Evolutionary conservation across 345 rosid genomes (phyloP).

Genomic region (Hibiscus mutabilis): DNA sequence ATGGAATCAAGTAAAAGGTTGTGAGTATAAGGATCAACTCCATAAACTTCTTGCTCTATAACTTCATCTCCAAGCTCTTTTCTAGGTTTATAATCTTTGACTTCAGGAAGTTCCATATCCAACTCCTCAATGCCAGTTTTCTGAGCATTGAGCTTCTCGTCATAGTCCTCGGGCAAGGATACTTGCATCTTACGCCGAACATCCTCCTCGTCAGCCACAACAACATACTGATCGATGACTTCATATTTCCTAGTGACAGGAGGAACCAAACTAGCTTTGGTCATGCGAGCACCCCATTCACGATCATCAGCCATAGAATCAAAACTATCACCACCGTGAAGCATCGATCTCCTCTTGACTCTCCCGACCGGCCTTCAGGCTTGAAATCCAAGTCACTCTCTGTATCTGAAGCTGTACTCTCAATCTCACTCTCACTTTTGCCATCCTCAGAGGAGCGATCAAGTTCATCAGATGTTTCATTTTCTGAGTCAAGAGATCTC

Average conservation of each 20-base stretch:
- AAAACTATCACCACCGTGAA: constrained; percentile 45
- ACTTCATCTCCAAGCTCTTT: constrained; percentile 86
- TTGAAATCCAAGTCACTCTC: constrained; percentile 80
- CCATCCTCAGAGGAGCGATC: constrained; percentile 60
- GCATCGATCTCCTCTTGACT: constrained; percentile 55
- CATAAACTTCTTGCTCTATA: constrained; percentile 97
- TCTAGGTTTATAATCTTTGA: constrained; percentile 91
- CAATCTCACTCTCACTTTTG: constrained; percentile 43
- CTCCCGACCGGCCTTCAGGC: constrained; percentile 52
- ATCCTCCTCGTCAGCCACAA: constrained; percentile 88
- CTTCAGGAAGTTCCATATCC: constrained; percentile 99
- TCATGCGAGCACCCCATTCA: constrained; percentile 99
- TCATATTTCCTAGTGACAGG: constrained; percentile 98
- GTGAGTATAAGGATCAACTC: constrained; percentile 96
- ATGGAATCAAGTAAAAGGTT: constrained; percentile 97
- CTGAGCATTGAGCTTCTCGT: constrained; percentile 88
- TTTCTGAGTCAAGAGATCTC: constrained; percentile 75
- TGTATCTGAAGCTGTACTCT: constrained; percentile 72
- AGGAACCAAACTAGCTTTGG: constrained; percentile 94
- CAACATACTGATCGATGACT: constrained; percentile 69
- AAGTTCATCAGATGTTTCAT: constrained; percentile 84
- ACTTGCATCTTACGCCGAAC: constrained; percentile 85
- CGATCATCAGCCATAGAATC: constrained; percentile 76
- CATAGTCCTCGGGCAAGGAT: constrained; percentile 90
- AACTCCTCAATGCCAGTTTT: constrained; percentile 81